Evolutionary conservation across 2,329 filamentous ascomycete genomes (phyloP), one percentile per base, ranked within the genome.

Genomic region (Trichophyton simii): DNA sequence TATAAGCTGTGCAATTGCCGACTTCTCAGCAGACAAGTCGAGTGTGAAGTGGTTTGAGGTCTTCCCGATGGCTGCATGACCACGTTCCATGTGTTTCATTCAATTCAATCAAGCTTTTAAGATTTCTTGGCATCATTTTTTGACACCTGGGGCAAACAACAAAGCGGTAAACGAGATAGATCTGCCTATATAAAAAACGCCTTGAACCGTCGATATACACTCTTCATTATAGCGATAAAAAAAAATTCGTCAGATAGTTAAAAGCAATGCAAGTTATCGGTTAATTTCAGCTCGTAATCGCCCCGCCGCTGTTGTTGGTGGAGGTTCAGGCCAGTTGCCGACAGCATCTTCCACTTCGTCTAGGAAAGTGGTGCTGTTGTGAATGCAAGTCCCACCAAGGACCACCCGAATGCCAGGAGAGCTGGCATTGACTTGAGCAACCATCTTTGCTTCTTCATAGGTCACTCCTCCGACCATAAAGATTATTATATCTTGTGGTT

Each of bases 371-470:
- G 82, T 82, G 65, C 90, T 91, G 70, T 96, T 99, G 69, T 96
- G 89, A 66, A 99, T 81, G 5, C 83, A 85, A 0, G 94, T 97
- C 2, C 91, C 91, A 8, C 91, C 91, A 4, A 99, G 77, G 9
- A 97, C 91, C 3, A 99, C 86, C 61, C 94, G 83, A 8, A 97
- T 82, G 0, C 94, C 94, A 0, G 91, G 91, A 9, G 88, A 88
- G 62, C 87, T 89, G 18, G 91, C 91, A 75, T 99, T 99, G 63
- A 99, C 86, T 67, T 91, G 86, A n/a, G 94, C 90, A 44, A 97
- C 85, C 81, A 90, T 91, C 77, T 96, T 96, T 4, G 94, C 91
- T 74, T 99, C 94, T 73, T 99, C 94, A 70, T 96, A 99, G 0
- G 94, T 99, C 18, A 87, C 86, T 2, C 94, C 94, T 4, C 94